Evolutionary conservation across 2,329 filamentous ascomycete genomes (phyloP).

Genomic region (Colletotrichum cuscutae): DNA sequence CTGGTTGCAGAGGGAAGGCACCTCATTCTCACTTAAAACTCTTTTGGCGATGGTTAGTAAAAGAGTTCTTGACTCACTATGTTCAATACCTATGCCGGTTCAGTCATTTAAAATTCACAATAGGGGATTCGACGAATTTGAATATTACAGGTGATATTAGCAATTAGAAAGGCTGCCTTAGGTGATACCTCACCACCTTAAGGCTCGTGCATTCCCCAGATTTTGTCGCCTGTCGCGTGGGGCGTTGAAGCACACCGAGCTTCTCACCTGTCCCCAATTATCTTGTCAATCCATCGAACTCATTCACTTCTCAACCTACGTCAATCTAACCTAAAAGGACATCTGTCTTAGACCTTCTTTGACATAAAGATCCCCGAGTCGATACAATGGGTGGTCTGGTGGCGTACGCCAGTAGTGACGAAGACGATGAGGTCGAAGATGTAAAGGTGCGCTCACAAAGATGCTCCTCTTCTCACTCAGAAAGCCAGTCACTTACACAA

Average conservation of each 20-base stretch:
- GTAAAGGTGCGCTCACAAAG: conserved; percentile 9
- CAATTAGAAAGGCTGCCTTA: not conserved
- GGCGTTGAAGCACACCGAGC: not conserved
- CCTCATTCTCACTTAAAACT: no score
- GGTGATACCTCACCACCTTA: no score
- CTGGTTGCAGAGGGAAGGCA: no score
- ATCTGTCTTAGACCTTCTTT: no score
- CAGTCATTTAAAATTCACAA: no score
- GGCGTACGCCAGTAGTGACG: conserved; percentile 62
- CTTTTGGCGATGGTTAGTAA: no score
- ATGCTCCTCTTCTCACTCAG: not conserved
- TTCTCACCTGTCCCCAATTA: not conserved
- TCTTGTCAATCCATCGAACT: not conserved
- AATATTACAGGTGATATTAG: no score
- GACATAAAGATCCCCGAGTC: no score
- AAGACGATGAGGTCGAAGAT: conserved; percentile 52
- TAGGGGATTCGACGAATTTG: no score
- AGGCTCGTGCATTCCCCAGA: not conserved
- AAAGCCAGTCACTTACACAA: not conserved
- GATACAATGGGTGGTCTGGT: conserved; percentile 57
- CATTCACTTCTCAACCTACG: not conserved
- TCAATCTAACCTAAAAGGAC: not conserved
- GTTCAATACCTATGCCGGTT: no score
- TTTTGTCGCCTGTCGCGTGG: not conserved
- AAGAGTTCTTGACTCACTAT: no score